Conservation (phyloP, 192 early-diverging fungal genomes). For the Backusella australiensis region DNA sequence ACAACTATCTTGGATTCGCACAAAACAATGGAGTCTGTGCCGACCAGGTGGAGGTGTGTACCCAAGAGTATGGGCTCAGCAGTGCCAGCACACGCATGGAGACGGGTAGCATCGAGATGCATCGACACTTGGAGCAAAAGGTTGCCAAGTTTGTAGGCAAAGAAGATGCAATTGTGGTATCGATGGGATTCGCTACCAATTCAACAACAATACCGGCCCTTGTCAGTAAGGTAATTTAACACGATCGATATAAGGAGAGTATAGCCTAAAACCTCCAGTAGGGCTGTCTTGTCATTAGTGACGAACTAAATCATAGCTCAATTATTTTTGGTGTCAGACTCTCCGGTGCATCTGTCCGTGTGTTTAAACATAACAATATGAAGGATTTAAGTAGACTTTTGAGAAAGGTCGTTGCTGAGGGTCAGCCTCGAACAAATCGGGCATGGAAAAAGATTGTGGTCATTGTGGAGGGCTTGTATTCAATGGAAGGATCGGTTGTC, state of each 20-base stretch:
- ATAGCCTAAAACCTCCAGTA: constrained; percentile 9
- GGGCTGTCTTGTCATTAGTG: constrained; percentile 82
- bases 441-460: constrained; percentile 96
- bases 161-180: constrained; percentile 80
- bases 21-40: constrained; percentile 85
- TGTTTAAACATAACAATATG: constrained; percentile 86
- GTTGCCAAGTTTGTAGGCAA: constrained; percentile 80
- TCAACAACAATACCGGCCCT: constrained; percentile 84
- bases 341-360: constrained; percentile 75
- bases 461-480: constrained; percentile 88
- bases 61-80: constrained; percentile 60
- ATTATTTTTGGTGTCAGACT: constrained; percentile 82
- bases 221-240: constrained; percentile 39
- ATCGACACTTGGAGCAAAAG: constrained; percentile 68
- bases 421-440: constrained; percentile 87
- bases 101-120: constrained; percentile 59
- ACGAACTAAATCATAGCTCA: constrained; percentile 88
- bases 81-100: constrained; percentile 62
- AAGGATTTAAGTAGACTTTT: constrained; percentile 68
- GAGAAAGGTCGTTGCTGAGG: constrained; percentile 76
- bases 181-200: constrained; percentile 93
- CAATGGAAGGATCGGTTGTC: constrained; percentile 88
- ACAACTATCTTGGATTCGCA: constrained; percentile 94
- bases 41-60: constrained; percentile 72
- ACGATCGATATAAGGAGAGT: neutral